phyloP scores from a whole-genome alignment of 306 rosid genomes.

The Quercus variabilis region DNA sequence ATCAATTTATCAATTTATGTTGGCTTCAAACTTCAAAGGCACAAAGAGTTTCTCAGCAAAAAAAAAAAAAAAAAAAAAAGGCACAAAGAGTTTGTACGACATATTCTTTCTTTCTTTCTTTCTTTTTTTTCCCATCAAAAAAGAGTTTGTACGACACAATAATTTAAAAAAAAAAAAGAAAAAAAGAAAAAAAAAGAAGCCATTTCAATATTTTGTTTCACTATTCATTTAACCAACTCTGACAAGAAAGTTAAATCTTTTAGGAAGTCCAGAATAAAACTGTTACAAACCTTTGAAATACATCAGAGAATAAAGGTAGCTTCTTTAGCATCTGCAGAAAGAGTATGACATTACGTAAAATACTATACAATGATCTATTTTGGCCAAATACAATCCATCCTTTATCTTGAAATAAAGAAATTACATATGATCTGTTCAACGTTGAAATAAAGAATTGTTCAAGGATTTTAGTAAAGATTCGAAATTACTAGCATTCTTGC shows the following conservation, averaged over 20 bases:
- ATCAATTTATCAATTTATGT: neutral
- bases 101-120: too few species aligned
- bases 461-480: too few species aligned
- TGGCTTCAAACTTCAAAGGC: neutral
- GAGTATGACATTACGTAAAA: conserved; percentile 15
- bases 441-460: too few species aligned
- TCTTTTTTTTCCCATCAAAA: neutral
- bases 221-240: neutral
- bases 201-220: neutral
- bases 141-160: neutral
- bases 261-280: neutral
- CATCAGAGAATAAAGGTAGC: neutral
- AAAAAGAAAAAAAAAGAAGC: neutral
- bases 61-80: neutral
- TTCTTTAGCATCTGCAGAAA: conserved; percentile 9
- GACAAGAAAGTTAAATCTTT: neutral
- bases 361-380: conserved; percentile 18
- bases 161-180: neutral
- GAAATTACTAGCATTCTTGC: too few species aligned
- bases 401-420: conserved; percentile 27
- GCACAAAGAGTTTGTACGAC: too few species aligned
- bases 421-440: neutral
- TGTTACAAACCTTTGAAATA: neutral
- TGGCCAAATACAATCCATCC: conserved; percentile 17
- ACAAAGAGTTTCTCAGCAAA: neutral